Base-by-base conservation (phyloP, 2,329 filamentous ascomycete genomes). In the Rutstroemia sp. region DNA sequence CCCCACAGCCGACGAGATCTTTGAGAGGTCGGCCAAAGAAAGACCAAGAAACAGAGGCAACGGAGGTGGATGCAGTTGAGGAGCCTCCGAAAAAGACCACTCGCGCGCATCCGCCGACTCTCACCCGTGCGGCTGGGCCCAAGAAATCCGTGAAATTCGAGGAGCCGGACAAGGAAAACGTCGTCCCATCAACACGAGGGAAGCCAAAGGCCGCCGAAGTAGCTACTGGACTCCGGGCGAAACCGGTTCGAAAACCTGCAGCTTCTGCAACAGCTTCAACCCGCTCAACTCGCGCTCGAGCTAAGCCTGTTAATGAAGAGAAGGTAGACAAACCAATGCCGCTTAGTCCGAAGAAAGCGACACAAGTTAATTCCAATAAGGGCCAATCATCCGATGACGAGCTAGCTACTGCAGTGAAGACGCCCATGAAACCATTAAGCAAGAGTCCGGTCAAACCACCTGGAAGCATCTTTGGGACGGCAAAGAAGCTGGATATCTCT, bases 141-240 rank as follows among this genome's bases (percentile, higher is more conserved):
- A 84, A 80, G 72, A 86, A 85, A 73, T 77, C 74, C 2, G 82
- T 86, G 64, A 83, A 79, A 57, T 86, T 86, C 67, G 76, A 84
- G 66, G 67, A 69, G 62, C 79, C 80, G 3, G 82, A 84, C 67
- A 86, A 86, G 70, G 83, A 86, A 67, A 86, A 86, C 61, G 70
- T 82, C 39, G 67, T 74, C 19, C 80, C 79, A 14, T 62, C 69
- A 56, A 60, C 66, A 27, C 76, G 76, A 65, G 61, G 64, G 6
- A 70, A 72, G 58, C 59, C 61, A 10, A 74, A 73, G 60, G 60
- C 66, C 9, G 53, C 67, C 27, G 72, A 71, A 19, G 46, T 66
- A 48, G 63, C 62, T 27, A 71, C 71, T 16, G 74, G 74, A 21
- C 69, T 77, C 63, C 71, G 70, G 57, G 74, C 74, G 5, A 75